These are phyloP conservation scores for Dendrocalamus sinicus DNA, from an alignment of 176 grass and related monocot species.

Conservation along the genomic window DNA sequence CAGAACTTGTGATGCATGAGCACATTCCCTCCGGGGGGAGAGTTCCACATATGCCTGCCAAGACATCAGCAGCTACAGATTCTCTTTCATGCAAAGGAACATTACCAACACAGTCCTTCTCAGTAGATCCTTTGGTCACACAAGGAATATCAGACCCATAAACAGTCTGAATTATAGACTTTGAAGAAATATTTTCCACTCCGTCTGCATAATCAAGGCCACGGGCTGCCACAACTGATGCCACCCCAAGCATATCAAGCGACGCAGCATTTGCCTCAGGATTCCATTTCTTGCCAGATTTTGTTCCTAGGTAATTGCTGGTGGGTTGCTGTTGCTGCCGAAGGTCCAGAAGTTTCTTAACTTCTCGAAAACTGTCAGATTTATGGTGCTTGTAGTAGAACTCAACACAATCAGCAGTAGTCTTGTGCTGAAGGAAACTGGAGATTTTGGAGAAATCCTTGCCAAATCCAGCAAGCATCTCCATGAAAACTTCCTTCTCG, in stretches of 20 bases:
- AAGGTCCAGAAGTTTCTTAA: slow-evolving; percentile 77
- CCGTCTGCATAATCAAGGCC: slow-evolving; percentile 50
- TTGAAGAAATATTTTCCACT: slow-evolving; percentile 39
- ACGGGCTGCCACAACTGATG: slow-evolving; percentile 62
- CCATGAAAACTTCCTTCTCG: slow-evolving; percentile 89
- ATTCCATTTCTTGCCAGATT: slow-evolving; percentile 76
- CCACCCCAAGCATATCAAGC: slow-evolving; percentile 71
- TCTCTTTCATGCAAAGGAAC: slow-evolving; percentile 63
- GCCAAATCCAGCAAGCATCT: slow-evolving; percentile 86
- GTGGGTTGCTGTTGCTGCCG: slow-evolving; percentile 65
- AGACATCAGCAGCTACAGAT: slow-evolving; percentile 73
- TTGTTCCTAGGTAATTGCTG: slow-evolving; percentile 70
- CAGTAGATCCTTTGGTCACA: slow-evolving; percentile 41
- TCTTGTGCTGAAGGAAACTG: slow-evolving; percentile 79
- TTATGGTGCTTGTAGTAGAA: slow-evolving; percentile 99
- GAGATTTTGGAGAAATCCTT: slow-evolving; percentile 95
- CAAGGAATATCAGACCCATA: slow-evolving; percentile 38
- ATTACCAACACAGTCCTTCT: slow-evolving; percentile 39
- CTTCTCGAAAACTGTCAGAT: slow-evolving; percentile 91
- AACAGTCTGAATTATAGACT: slow-evolving; percentile 37
- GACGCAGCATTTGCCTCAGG: slow-evolving; percentile 62
- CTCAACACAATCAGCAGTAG: slow-evolving; percentile 94
- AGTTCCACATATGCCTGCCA: slow-evolving; percentile 70
- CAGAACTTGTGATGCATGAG: slow-evolving; percentile 81
- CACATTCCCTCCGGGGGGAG: slow-evolving; percentile 81